These are phyloP conservation scores for Didymosphaeria variabile DNA, from an alignment of 2,329 filamentous ascomycete genomes.

Conservation along the genomic window DNA sequence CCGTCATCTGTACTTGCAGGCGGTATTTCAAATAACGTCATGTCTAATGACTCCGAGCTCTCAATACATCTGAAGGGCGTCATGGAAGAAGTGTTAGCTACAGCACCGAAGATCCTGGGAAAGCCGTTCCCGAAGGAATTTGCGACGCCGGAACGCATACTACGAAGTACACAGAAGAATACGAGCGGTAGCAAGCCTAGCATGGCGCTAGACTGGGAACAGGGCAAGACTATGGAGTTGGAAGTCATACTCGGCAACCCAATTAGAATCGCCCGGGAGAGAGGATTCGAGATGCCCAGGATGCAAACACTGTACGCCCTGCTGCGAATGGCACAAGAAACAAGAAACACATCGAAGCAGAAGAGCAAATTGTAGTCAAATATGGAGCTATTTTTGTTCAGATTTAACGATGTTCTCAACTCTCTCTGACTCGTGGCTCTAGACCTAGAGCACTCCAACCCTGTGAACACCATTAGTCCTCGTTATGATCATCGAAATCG, in stretches of 20 bases:
- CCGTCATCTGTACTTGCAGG: slow-evolving; percentile 74
- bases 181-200: slow-evolving; percentile 66
- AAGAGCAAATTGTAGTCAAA: slow-evolving; percentile 31
- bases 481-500: no score
- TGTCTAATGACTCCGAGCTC: slow-evolving; percentile 71
- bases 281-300: slow-evolving; percentile 71
- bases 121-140: slow-evolving; percentile 67
- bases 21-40: slow-evolving; percentile 70
- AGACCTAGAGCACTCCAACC: no score
- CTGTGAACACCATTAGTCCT: no score
- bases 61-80: slow-evolving; percentile 69
- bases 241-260: slow-evolving; percentile 79
- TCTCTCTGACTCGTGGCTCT: no score
- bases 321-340: slow-evolving; percentile 68
- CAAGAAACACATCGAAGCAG: slow-evolving; percentile 53
- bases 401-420: no score
- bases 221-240: slow-evolving; percentile 71
- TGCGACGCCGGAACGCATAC: slow-evolving; percentile 69
- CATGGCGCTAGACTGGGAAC: slow-evolving; percentile 77
- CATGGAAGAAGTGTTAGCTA: slow-evolving; percentile 74
- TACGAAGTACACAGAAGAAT: slow-evolving; percentile 71
- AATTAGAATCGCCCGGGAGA: slow-evolving; percentile 69
- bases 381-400: no score
- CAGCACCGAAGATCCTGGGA: slow-evolving; percentile 70
- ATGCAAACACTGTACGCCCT: slow-evolving; percentile 74